Evolutionary conservation across 2,329 filamentous ascomycete genomes (phyloP), one percentile per base, ranked within the genome.

Genomic region (Grosmannia huntii): DNA sequence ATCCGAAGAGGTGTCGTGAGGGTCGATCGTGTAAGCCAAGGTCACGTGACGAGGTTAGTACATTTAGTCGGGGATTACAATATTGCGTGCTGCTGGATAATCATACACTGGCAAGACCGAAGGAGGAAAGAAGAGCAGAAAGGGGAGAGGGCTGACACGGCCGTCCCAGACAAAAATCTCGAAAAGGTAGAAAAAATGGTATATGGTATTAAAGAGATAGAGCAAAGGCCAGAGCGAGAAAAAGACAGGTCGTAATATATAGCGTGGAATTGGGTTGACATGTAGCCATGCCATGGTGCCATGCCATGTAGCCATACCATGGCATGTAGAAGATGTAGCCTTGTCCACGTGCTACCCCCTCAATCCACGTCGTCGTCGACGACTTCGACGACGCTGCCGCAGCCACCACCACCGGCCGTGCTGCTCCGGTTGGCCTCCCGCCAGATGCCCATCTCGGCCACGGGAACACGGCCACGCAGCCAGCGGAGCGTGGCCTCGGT

Each of bases 401-500:
- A n/a, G 10, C 61, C 7, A 60, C 25, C 25, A 60, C 60, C 1
- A 61, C 59, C 14, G 61, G 61, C 11, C 12, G 10, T 49, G 12
- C 21, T 46, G 19, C 53, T 59, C 14, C 19, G n/a, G 16, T 57
- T 63, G 11, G 61, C 73, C 10, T 71, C 75, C 59, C 72, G 76
- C 80, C 80, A 83, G n/a, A 73, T 72, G 0, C 70, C 76, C 78
- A 78, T 81, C 65, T 83, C 80, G 0, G 76, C 78, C 1, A 78
- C 75, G 0, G 88, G 84, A 41, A 95, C 86, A 58, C 86, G 80
- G 31, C 89, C 87, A 60, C 88, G 80, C 55, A 96, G 71, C 87
- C 90, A 96, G 55, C 84, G 78, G 63, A 96, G 73, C 0, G 90
- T 85, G 2, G 89, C 86, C 65, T 95, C 90, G 0, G 91, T 96